Conservation (phyloP, 108 stramenopile species). For the Cyclotella choctawhatcheeana region DNA sequence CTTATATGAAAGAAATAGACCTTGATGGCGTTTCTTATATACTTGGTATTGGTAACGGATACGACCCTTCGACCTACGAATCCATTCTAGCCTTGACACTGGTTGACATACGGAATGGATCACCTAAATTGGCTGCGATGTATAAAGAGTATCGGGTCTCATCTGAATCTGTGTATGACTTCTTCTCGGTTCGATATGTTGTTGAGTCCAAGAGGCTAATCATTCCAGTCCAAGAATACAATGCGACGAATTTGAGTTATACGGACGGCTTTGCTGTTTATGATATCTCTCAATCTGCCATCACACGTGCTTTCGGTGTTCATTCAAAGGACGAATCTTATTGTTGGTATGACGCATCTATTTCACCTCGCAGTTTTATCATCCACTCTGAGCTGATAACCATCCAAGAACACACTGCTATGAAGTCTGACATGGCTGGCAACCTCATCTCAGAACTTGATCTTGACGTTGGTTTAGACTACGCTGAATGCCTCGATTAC, state of each 20-base stretch:
- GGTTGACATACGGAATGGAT: constrained; percentile 10
- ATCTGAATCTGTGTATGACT: constrained; percentile 5
- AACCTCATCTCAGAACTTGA: constrained; percentile 5
- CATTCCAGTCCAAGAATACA: constrained; percentile 1
- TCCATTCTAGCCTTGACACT: not conserved
- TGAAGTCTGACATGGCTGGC: not conserved
- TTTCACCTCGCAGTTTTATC: constrained; percentile 14
- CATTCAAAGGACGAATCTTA: not conserved
- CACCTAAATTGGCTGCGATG: constrained; percentile 3
- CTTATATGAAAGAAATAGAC: constrained; percentile 11
- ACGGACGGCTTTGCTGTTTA: constrained; percentile 12
- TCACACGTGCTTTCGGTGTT: not conserved
- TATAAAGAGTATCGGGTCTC: not conserved
- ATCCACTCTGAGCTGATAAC: constrained; percentile 10
- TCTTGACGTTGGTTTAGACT: constrained; percentile 14
- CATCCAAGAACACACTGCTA: constrained; percentile 12
- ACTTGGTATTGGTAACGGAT: constrained; percentile 9
- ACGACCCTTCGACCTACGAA: not conserved
- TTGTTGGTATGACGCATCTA: constrained; percentile 7
- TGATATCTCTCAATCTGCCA: not conserved
- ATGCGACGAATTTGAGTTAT: not conserved
- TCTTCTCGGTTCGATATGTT: constrained; percentile 4
- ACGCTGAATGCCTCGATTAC: not conserved
- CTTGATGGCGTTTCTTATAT: not conserved
- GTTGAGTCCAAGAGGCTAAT: constrained; percentile 12